Percentiles rank a stretch among this genome's conserved stretches.
These are phyloP conservation scores for Aspergillus terreus DNA, from an alignment of 2,329 filamentous ascomycete genomes.

Conservation along the genomic window DNA sequence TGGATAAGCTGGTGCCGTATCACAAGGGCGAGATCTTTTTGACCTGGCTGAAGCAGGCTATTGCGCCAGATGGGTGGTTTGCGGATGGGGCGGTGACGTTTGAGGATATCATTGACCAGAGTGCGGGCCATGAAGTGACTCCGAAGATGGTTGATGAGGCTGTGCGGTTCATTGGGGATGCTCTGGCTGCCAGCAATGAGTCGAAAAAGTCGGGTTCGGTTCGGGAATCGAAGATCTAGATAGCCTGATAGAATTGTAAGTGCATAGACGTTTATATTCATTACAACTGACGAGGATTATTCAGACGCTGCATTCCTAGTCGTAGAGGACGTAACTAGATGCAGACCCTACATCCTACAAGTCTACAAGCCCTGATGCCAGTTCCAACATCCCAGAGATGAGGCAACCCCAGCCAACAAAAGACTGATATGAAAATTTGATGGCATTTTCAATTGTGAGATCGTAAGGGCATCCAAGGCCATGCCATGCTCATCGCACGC, in stretches of 20 bases:
- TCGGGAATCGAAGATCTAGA: constrained; percentile 34
- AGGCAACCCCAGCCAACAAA: constrained; percentile 3
- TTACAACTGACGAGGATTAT: too few relatives aligned
- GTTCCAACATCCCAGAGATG: too few relatives aligned
- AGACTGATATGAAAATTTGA: constrained; percentile 15
- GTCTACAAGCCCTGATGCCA: too few relatives aligned
- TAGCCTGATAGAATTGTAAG: background rate
- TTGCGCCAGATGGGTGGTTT: constrained; percentile 43
- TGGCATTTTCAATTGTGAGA: constrained; percentile 36
- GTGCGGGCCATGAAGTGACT: constrained; percentile 58
- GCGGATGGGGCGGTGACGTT: constrained; percentile 50
- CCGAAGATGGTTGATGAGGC: constrained; percentile 54
- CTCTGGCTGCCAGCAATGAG: constrained; percentile 26
- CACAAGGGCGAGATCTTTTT: constrained; percentile 54
- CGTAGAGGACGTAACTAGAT: too few relatives aligned
- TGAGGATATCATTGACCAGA: constrained; percentile 55
- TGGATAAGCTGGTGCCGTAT: constrained; percentile 61
- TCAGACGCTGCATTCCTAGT: too few relatives aligned
- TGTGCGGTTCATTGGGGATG: constrained; percentile 50
- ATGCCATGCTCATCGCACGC: constrained; percentile 35
- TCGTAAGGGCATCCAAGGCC: constrained; percentile 36
- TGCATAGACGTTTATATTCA: too few relatives aligned
- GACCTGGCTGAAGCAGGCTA: constrained; percentile 50
- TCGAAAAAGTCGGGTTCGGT: constrained; percentile 25
- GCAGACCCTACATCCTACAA: too few relatives aligned